Conservation (phyloP, 371 early-diverging fungal species). For the Actinomortierella wolfii region DNA sequence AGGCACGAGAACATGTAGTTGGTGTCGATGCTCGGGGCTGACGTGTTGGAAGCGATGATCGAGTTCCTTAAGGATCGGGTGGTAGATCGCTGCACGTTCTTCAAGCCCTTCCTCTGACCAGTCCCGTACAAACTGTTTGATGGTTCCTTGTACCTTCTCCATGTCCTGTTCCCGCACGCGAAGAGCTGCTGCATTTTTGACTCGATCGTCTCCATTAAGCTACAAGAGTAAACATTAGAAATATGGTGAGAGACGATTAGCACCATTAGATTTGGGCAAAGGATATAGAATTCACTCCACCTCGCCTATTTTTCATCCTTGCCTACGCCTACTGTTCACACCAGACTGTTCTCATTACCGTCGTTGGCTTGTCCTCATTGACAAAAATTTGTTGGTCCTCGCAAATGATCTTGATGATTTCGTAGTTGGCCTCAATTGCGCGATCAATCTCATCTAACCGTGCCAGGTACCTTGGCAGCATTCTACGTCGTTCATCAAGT, state of each 20-base stretch:
- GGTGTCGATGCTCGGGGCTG: conserved; percentile 52
- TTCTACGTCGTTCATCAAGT: conserved; percentile 46
- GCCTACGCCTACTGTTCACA: too few species aligned
- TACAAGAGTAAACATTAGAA: not conserved
- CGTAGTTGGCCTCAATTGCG: conserved; percentile 52
- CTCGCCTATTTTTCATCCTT: not conserved
- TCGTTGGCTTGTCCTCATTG: conserved; percentile 37
- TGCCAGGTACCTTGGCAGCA: conserved; percentile 50
- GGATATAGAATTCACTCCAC: not conserved
- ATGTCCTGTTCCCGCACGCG: conserved; percentile 73
- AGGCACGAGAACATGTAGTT: conserved; percentile 76
- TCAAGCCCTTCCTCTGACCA: conserved; percentile 84
- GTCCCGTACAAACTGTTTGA: conserved; percentile 93
- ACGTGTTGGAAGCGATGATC: conserved; percentile 55
- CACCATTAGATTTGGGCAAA: conserved; percentile 4
- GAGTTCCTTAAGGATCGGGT: conserved; percentile 78
- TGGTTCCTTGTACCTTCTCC: conserved; percentile 87
- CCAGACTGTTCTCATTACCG: conserved; percentile 2
- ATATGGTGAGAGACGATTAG: not conserved
- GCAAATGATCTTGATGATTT: conserved; percentile 50
- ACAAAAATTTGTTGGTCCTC: conserved; percentile 49
- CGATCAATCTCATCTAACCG: conserved; percentile 44
- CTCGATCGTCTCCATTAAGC: conserved; percentile 24
- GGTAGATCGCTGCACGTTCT: conserved; percentile 83
- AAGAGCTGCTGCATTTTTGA: conserved; percentile 44